A percentile compares a stretch with the other conserved stretches of the same genome.
Evolutionary conservation across 495 filamentous ascomycete species (phyloP).

Genomic region (Geopyxis carbonaria): DNA sequence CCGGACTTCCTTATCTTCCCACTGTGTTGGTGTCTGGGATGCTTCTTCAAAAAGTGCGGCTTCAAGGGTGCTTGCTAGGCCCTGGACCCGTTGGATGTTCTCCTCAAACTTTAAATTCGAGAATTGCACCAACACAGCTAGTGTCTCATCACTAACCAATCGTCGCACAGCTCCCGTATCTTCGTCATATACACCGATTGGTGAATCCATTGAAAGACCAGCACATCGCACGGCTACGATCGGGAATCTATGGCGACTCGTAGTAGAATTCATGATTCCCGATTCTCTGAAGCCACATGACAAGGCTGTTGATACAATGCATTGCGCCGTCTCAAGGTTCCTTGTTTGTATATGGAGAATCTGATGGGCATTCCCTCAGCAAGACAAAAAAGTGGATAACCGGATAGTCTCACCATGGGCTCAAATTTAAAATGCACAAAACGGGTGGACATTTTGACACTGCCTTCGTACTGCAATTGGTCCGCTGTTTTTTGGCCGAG

Average conservation of each 20-base stretch:
- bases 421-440: conserved; percentile 85
- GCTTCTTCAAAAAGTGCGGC: conserved; percentile 10
- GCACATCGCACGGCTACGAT: conserved; percentile 72
- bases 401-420: conserved; percentile 54
- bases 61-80: conserved; percentile 10
- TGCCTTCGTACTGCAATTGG: background rate
- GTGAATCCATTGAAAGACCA: conserved; percentile 59
- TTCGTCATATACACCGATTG: conserved; percentile 45
- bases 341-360: conserved; percentile 76
- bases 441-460: conserved; percentile 26
- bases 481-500: conserved; percentile 5
- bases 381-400: conserved; percentile 9
- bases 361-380: conserved; percentile 28
- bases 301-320: conserved; percentile 52
- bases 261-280: conserved; percentile 38
- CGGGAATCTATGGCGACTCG: conserved; percentile 35
- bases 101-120: conserved; percentile 61
- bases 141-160: conserved; percentile 27
- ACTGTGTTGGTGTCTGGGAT: background rate
- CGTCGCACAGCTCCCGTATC: conserved; percentile 22
- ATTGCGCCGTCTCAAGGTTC: conserved; percentile 51
- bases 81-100: conserved; percentile 45
- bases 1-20: conserved; percentile 15
- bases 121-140: conserved; percentile 45
- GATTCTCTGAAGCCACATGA: conserved; percentile 79